phyloP scores from a whole-genome alignment of 164 flowering plant species.

The Vitis amurensis region DNA sequence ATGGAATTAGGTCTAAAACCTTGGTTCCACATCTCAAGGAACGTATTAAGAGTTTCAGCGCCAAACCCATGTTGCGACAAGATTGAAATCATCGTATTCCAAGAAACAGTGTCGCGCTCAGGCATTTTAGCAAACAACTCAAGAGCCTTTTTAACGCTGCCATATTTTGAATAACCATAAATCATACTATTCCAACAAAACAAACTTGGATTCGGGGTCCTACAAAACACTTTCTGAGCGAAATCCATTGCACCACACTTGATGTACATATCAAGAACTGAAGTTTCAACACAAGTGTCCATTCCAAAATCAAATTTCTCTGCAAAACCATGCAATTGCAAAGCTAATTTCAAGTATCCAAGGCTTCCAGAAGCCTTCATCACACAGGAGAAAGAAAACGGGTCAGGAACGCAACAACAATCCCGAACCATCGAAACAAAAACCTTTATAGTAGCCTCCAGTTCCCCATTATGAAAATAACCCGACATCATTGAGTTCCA shows the following conservation, averaged over 20 bases:
- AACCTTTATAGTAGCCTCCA: conserved; percentile 25
- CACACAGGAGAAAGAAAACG: conserved; percentile 37
- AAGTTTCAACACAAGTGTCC: conserved; percentile 18
- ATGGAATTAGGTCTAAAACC: conserved; percentile 43
- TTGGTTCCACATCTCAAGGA: conserved; percentile 47
- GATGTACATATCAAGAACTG: conserved; percentile 33
- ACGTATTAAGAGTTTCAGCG: conserved; percentile 30
- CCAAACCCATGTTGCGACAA: conserved; percentile 45
- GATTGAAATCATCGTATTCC: conserved; percentile 55
- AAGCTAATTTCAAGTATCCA: conserved; percentile 22
- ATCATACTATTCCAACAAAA: conserved; percentile 62
- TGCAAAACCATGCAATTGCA: conserved; percentile 37
- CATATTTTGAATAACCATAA: conserved; percentile 38
- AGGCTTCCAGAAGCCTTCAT: conserved; percentile 52
- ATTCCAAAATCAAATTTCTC: conserved; percentile 29
- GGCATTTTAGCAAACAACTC: conserved; percentile 41
- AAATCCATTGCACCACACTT: conserved; percentile 29
- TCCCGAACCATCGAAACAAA: conserved; percentile 34
- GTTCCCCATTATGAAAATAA: conserved; percentile 29
- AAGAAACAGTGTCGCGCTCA: conserved; percentile 41
- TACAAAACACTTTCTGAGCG: conserved; percentile 34
- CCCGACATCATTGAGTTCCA: conserved; percentile 56
- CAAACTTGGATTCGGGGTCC: conserved; percentile 33
- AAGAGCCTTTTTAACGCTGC: conserved; percentile 27
- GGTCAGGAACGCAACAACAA: conserved; percentile 17